phyloP scores from a whole-genome alignment of 106 monocot genomes.

The Platanthera zijinensis region DNA sequence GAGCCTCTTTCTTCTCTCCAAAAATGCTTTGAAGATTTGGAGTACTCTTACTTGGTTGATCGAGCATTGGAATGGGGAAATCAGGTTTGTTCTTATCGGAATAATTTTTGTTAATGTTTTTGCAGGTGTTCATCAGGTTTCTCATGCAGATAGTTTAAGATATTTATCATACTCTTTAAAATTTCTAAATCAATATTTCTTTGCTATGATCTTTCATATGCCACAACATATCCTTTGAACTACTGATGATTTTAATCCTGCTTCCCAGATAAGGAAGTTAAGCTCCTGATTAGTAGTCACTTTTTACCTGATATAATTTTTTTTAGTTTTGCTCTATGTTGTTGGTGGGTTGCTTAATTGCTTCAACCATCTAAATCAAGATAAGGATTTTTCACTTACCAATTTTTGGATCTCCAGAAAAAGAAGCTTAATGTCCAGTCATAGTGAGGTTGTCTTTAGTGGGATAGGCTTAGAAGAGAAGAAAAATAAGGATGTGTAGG shows the following conservation, averaged over 20 bases:
- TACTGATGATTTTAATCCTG: neutral
- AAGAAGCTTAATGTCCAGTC: neutral
- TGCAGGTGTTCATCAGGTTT: neutral
- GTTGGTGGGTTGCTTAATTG: neutral
- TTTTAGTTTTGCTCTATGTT: neutral
- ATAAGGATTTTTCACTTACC: neutral
- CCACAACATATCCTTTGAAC: neutral
- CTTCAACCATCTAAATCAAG: neutral
- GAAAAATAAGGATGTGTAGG: neutral
- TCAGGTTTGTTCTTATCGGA: conserved; percentile 40
- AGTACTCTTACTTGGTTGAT: conserved; percentile 87
- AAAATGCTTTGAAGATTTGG: conserved; percentile 97
- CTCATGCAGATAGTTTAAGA: neutral
- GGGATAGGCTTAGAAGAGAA: neutral
- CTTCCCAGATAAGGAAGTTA: neutral
- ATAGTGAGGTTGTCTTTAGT: neutral
- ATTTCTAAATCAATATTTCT: neutral
- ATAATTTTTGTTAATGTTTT: neutral
- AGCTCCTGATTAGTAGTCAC: neutral
- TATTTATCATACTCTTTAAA: neutral
- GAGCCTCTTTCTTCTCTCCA: conserved; percentile 92
- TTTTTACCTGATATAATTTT: neutral
- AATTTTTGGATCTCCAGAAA: neutral
- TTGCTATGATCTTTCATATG: neutral
- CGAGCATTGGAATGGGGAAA: conserved; percentile 81